Evolutionary conservation across 768 basidiomycete species (phyloP), one percentile per base, ranked within the genome.

Genomic region (Lentinula sp.): DNA sequence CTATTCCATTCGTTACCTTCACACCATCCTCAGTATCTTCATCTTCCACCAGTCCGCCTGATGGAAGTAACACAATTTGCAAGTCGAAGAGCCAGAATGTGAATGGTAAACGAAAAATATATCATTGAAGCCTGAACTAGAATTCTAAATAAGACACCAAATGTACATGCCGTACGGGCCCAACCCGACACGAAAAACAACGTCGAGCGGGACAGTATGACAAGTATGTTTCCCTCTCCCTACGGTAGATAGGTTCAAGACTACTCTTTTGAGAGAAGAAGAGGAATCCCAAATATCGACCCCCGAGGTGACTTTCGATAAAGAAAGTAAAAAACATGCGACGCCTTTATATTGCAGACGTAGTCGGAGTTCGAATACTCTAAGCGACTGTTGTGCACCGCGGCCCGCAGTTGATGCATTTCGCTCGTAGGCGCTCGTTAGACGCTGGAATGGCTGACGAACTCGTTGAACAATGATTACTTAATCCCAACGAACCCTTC

Each of bases 121-220:
- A 28, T 28, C 28, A 28, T 28, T 28, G 28, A 28, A 28, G 1
- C 28, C 28, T 28, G 28, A 39, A 39, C 13, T 39, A 16, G 16
- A 7, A 20, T 16, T 51, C 16, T 51, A 15, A 51, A 9, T n/a
- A 35, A n/a, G 36, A 35, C n/a, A 36, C 5, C 16, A 2, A 36
- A 53, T 53, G 53, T 55, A 55, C 53, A 13, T 55, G 53, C 53
- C 53, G 41, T 55, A 55, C 53, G 53, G 53, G 53, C 53, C 53
- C 53, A 55, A 55, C 53, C 53, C 37, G 36, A 55, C 36, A 55
- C 51, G 36, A 37, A 41, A 37, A 53, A 28, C 15, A 32, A 39
- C 32, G 37, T 55, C 18, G 51, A 35, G 51, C 53, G 18, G 36
- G 53, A 55, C 53, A 48, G 9, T 55, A 39, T 6, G 37, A 36